A percentile compares a stretch with the other conserved stretches of the same genome.
These are phyloP conservation scores for Eurotiales sp. DNA, from an alignment of 2,329 filamentous ascomycete genomes.

Conservation along the genomic window DNA sequence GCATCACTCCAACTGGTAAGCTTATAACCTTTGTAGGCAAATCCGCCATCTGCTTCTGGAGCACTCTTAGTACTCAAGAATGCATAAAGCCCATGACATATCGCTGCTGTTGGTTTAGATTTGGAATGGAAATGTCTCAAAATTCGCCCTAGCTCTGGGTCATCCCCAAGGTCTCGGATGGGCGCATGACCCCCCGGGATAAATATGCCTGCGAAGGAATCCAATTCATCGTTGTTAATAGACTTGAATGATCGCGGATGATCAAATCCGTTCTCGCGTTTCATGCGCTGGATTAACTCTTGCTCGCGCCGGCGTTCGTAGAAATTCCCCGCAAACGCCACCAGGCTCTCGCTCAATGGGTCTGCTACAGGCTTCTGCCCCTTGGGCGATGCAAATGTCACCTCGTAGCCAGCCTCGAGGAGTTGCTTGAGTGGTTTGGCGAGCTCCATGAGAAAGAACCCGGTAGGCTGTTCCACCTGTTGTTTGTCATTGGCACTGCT, in stretches of 20 bases:
- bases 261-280: constrained; percentile 42
- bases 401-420: constrained; percentile 37
- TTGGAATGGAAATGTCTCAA: constrained; percentile 38
- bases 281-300: constrained; percentile 43
- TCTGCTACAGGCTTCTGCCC: constrained; percentile 42
- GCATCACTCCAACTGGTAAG: constrained; percentile 45
- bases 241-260: constrained; percentile 35
- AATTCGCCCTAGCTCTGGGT: constrained; percentile 42
- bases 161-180: constrained; percentile 38
- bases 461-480: constrained; percentile 27
- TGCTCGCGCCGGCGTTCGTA: constrained; percentile 41
- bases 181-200: constrained; percentile 47
- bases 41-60: constrained; percentile 27
- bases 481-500: constrained; percentile 19
- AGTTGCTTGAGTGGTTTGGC: constrained; percentile 36
- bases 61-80: constrained; percentile 40
- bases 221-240: constrained; percentile 40
- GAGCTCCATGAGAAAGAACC: constrained; percentile 40
- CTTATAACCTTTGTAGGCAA: constrained; percentile 46
- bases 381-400: constrained; percentile 45
- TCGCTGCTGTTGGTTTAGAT: constrained; percentile 42
- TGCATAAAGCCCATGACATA: constrained; percentile 48
- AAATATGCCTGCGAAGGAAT: constrained; percentile 39
- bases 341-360: constrained; percentile 39
- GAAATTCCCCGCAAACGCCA: constrained; percentile 46